phyloP scores from a whole-genome alignment of 2,329 filamentous ascomycete genomes.

The Aspergillus spinulosporus region DNA sequence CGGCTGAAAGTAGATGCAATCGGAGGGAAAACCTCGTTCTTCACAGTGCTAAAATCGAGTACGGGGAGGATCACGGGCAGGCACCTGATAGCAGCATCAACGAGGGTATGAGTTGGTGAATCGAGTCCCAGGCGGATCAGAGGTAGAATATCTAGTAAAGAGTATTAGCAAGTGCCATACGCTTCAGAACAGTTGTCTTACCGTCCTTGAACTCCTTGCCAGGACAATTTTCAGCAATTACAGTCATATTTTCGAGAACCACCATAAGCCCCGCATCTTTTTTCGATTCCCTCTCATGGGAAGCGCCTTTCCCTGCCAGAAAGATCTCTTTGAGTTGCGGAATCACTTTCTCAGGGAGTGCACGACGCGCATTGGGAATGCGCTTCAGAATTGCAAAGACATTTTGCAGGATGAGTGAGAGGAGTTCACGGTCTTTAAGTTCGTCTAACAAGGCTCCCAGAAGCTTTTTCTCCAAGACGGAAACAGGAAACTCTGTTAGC shows the following conservation, averaged over 20 bases:
- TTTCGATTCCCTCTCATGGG: slow-evolving; percentile 72
- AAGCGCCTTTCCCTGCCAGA: slow-evolving; percentile 51
- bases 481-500: slow-evolving; percentile 85
- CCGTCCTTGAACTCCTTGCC: slow-evolving; percentile 95
- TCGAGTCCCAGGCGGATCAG: slow-evolving; percentile 82
- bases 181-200: slow-evolving; percentile 44
- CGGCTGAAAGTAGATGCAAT: slow-evolving; percentile 88
- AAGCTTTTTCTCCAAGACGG: slow-evolving; percentile 92
- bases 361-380: slow-evolving; percentile 72
- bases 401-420: slow-evolving; percentile 84
- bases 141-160: slow-evolving; percentile 72
- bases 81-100: slow-evolving; percentile 79
- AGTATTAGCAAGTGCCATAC: slow-evolving; percentile 24
- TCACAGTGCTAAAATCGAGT: slow-evolving; percentile 94
- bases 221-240: slow-evolving; percentile 76
- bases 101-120: slow-evolving; percentile 82
- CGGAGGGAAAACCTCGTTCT: slow-evolving; percentile 92
- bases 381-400: slow-evolving; percentile 85
- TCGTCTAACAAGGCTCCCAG: slow-evolving; percentile 87
- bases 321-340: slow-evolving; percentile 83
- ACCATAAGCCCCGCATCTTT: slow-evolving; percentile 92
- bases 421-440: slow-evolving; percentile 84
- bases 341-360: slow-evolving; percentile 83
- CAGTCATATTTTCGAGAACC: slow-evolving; percentile 76
- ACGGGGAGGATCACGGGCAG: slow-evolving; percentile 79